Base-by-base conservation (phyloP, 768 basidiomycete species). In the Daedaleopsis sinensis region DNA sequence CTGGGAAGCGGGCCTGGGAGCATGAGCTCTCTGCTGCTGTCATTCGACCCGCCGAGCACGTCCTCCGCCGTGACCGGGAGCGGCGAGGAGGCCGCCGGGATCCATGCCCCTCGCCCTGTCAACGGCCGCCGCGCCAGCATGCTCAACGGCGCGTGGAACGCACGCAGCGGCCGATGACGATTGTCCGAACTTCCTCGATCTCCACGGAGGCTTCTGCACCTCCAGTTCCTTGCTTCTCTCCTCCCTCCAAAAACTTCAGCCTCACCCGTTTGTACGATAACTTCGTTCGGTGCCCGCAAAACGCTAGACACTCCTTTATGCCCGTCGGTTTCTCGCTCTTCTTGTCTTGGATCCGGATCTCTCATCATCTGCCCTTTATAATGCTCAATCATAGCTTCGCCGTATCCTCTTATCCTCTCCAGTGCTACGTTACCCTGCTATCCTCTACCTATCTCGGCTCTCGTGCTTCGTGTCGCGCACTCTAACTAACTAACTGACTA, bases 71-170 rank as follows among this genome's bases (percentile, higher is more conserved):
- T 67, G 19, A 61, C 52, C 36, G 59, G 55, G 19, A 52, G 53
- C 42, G 67, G 64, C n/a, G 55, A 65, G 44, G 59, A 59, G n/a
- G 59, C 62, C 6, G 50, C 66, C 12, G 59, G 53, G 7, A 67
- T 67, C 5, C 67, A 60, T 43, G 67, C 67, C 12, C 66, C 67
- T 15, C 63, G 67, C 3, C 64, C 67, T 5, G 55, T 67, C 24
- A 60, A 51, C 32, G 65, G 67, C 37, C 61, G 61, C 12, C 55
- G 52, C 23, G 43, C 57, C 16, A 57, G 62, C 44, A 47, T 67
- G 21, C 55, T 67, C 52, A 51, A 52, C 13, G 56, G 43, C 7
- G 47, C 58, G 1, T 62, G 57, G 60, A 59, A 48, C 24, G 49
- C 55, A 24, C 52, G 63, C 18, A 57, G 52, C 13, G 48, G 53